phyloP scores from a whole-genome alignment of 2,329 filamentous ascomycete genomes.

The Hypoxylon sp. region DNA sequence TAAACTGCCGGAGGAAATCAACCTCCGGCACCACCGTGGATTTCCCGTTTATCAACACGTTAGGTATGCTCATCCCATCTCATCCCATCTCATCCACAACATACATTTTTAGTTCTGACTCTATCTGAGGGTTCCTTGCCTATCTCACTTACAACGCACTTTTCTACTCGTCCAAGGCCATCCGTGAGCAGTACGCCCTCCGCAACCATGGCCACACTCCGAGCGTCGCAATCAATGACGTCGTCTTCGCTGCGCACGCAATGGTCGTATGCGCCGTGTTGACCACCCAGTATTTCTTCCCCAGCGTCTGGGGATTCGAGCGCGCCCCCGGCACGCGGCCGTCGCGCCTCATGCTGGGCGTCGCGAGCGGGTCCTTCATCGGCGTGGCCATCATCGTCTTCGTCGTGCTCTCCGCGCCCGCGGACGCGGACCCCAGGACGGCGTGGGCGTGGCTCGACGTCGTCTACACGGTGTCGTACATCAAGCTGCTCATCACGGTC shows the following conservation, averaged over 20 bases:
- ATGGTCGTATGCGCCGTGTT: conserved; percentile 76
- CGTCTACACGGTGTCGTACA: conserved; percentile 79
- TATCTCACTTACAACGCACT: conserved; percentile 81
- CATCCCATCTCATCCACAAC: neutral
- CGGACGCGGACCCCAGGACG: conserved; percentile 54
- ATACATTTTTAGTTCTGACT: conserved; percentile 14
- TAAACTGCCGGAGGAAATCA: conserved; percentile 80
- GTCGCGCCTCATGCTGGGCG: conserved; percentile 72
- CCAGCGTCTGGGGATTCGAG: conserved; percentile 80
- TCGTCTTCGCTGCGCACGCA: conserved; percentile 87
- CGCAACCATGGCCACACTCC: conserved; percentile 81
- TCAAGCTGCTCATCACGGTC: conserved; percentile 88
- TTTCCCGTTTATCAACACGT: conserved; percentile 80
- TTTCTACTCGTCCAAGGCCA: conserved; percentile 82
- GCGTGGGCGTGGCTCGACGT: conserved; percentile 73
- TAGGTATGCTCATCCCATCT: conserved; percentile 58
- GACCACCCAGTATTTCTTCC: conserved; percentile 81
- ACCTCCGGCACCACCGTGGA: conserved; percentile 89
- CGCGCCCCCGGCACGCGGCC: conserved; percentile 65
- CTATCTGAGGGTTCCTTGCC: conserved; percentile 70
- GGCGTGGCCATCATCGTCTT: conserved; percentile 63
- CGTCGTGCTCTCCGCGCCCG: conserved; percentile 55
- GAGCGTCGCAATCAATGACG: conserved; percentile 89
- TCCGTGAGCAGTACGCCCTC: conserved; percentile 84
- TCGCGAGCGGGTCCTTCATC: conserved; percentile 76